Conservation (phyloP, 192 early-diverging fungal genomes). For the Cetraspora pellucida region DNA sequence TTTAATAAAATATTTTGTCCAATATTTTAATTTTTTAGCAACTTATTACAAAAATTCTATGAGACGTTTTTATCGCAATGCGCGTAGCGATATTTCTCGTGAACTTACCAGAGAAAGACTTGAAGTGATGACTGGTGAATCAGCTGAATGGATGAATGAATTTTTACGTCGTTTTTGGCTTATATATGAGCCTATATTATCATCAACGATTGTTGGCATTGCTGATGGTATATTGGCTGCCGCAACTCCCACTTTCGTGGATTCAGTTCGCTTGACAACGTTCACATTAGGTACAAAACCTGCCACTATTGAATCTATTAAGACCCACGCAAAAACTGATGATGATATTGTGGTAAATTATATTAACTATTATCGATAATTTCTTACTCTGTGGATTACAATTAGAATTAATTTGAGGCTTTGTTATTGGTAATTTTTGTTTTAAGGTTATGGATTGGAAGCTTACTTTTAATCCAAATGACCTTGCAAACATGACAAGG, state of each 20-base stretch:
- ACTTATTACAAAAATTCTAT: slow-evolving; percentile 78
- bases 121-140: slow-evolving; percentile 55
- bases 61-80: slow-evolving; percentile 65
- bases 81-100: slow-evolving; percentile 70
- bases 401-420: neutral
- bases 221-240: slow-evolving; percentile 76
- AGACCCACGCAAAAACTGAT: slow-evolving; percentile 73
- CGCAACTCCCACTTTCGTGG: slow-evolving; percentile 78
- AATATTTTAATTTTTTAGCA: slow-evolving; percentile 41
- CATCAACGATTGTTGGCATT: slow-evolving; percentile 67
- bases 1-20: neutral
- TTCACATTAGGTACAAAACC: slow-evolving; percentile 82
- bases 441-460: slow-evolving; percentile 88
- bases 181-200: slow-evolving; percentile 86
- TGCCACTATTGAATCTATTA: slow-evolving; percentile 70
- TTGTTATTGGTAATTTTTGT: neutral
- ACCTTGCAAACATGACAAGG: slow-evolving; percentile 71
- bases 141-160: slow-evolving; percentile 91
- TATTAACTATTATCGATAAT: slow-evolving; percentile 2
- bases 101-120: slow-evolving; percentile 58
- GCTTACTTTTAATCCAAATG: slow-evolving; percentile 82
- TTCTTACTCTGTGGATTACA: neutral
- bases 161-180: slow-evolving; percentile 87
- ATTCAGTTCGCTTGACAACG: slow-evolving; percentile 70
- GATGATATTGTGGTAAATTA: slow-evolving; percentile 65